These are phyloP conservation scores for Posidonia oceanica DNA, from an alignment of 116 monocot genomes.

Conservation along the genomic window DNA sequence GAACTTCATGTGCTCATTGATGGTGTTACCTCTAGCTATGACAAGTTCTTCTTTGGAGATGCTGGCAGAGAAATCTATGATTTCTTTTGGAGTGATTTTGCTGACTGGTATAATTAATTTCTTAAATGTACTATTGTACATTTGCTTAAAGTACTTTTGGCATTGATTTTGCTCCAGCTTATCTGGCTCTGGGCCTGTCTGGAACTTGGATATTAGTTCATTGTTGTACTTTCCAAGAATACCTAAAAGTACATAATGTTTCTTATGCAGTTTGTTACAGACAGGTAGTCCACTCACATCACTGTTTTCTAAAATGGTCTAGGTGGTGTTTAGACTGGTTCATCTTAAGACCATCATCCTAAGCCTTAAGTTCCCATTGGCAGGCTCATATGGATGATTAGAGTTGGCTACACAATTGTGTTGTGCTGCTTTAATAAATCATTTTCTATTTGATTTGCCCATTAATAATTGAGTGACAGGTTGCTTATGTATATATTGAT, in stretches of 20 bases:
- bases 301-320: too few relatives aligned
- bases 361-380: too few relatives aligned
- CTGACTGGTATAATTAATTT: constrained; percentile 69
- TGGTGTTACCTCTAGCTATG: constrained; percentile 70
- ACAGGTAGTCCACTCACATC: too few relatives aligned
- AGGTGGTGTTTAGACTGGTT: too few relatives aligned
- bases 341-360: too few relatives aligned
- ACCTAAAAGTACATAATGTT: neutral
- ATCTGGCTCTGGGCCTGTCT: neutral
- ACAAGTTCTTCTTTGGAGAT: constrained; percentile 93
- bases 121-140: neutral
- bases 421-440: too few relatives aligned
- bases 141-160: neutral
- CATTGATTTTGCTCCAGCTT: neutral
- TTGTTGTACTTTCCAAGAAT: neutral
- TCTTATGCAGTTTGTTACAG: neutral
- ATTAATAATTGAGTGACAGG: too few relatives aligned
- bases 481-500: too few relatives aligned
- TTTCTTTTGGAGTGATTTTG: constrained; percentile 98
- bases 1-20: constrained; percentile 94
- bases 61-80: constrained; percentile 96
- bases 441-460: too few relatives aligned
- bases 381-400: too few relatives aligned
- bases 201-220: neutral
- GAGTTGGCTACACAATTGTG: too few relatives aligned